These are phyloP conservation scores for Mycothermus thermophilus DNA, from an alignment of 495 filamentous ascomycete genomes.

Conservation along the genomic window DNA sequence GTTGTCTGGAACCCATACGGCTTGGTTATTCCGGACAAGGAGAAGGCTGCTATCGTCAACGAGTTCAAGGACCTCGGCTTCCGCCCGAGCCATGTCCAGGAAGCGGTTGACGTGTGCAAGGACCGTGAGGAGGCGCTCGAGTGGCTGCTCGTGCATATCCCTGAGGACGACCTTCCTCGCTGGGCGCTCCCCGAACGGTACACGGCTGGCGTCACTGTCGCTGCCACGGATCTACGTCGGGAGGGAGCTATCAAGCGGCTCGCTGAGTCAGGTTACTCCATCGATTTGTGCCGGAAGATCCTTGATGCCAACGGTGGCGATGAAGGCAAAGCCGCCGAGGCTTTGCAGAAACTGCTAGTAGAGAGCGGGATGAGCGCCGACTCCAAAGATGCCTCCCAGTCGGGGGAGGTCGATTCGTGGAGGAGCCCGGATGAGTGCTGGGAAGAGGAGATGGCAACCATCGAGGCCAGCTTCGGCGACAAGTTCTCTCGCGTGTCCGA, in stretches of 20 bases:
- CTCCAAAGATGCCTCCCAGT: not conserved
- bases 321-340: slow-evolving; percentile 66
- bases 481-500: slow-evolving; percentile 43
- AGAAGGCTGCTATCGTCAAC: slow-evolving; percentile 48
- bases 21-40: slow-evolving; percentile 44
- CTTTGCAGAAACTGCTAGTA: slow-evolving; percentile 56
- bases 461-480: slow-evolving; percentile 68
- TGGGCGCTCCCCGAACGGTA: slow-evolving; percentile 90
- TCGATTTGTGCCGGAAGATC: slow-evolving; percentile 63
- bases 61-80: slow-evolving; percentile 69
- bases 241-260: slow-evolving; percentile 75
- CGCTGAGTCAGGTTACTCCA: slow-evolving; percentile 65
- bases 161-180: slow-evolving; percentile 81
- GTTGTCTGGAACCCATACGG: slow-evolving; percentile 76
- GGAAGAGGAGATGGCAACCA: slow-evolving; percentile 67
- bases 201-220: slow-evolving; percentile 72
- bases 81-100: slow-evolving; percentile 72
- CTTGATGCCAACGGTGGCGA: slow-evolving; percentile 53
- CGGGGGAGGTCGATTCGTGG: slow-evolving; percentile 23
- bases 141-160: slow-evolving; percentile 92
- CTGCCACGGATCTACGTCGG: slow-evolving; percentile 57
- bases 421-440: slow-evolving; percentile 46
- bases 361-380: slow-evolving; percentile 29
- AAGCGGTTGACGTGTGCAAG: slow-evolving; percentile 75
- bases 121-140: slow-evolving; percentile 81